These are phyloP conservation scores for Colletotrichum magnum DNA, from an alignment of 2,329 filamentous ascomycete genomes.

Conservation along the genomic window DNA sequence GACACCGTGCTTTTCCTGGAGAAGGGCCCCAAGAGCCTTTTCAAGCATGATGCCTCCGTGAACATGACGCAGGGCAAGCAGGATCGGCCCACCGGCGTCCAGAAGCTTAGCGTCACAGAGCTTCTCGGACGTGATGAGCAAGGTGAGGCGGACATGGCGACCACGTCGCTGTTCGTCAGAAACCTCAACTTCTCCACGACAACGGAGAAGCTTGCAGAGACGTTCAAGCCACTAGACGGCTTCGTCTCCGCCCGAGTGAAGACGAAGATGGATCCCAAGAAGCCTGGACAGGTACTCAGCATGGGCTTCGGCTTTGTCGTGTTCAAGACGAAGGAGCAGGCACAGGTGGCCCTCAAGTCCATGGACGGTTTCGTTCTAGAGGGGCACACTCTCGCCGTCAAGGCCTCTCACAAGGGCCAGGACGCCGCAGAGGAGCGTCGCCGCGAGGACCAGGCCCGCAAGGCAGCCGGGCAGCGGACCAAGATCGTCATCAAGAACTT, in stretches of 20 bases:
- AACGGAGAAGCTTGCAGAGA: conserved; percentile 79
- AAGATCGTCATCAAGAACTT: conserved; percentile 99
- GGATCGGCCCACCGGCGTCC: conserved; percentile 58
- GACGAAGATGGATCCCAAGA: conserved; percentile 94
- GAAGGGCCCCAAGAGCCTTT: conserved; percentile 89
- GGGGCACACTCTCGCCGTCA: conserved; percentile 86
- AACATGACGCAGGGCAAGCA: conserved; percentile 47
- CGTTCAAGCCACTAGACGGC: conserved; percentile 86
- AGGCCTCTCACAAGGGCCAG: conserved; percentile 86
- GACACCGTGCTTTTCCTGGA: conserved; percentile 94
- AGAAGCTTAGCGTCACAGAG: conserved; percentile 78
- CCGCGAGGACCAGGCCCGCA: conserved; percentile 87
- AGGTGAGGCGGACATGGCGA: conserved; percentile 71
- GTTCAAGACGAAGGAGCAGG: conserved; percentile 83
- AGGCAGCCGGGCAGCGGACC: conserved; percentile 80
- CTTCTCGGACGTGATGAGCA: conserved; percentile 72
- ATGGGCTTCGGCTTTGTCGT: conserved; percentile 99
- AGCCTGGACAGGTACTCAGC: conserved; percentile 86
- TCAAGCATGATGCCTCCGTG: conserved; percentile 57
- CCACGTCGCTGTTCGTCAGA: conserved; percentile 90
- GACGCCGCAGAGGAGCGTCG: conserved; percentile 91
- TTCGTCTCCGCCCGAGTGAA: conserved; percentile 93
- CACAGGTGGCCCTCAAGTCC: conserved; percentile 82
- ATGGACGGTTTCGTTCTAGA: conserved; percentile 94
- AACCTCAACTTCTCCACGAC: conserved; percentile 95